Evolutionary conservation across 1,284 basidiomycete species (phyloP).

Genomic region (Trametes pubescens): DNA sequence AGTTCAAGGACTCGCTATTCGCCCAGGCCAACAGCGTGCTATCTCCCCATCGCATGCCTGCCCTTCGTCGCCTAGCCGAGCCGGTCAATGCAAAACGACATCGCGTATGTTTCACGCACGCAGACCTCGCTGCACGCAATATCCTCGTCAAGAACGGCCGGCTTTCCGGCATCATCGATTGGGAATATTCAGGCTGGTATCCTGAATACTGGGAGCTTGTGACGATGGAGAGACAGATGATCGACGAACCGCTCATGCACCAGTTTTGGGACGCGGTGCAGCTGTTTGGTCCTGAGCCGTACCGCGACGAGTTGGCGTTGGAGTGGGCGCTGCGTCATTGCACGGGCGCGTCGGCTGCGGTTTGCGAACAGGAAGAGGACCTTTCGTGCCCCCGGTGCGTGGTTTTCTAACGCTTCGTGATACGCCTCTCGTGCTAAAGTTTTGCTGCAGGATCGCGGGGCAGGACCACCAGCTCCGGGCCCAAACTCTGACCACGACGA

Average conservation of each 20-base stretch:
- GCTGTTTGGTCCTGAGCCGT: constrained; percentile 12
- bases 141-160: constrained; percentile 32
- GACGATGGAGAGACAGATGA: constrained; percentile 17
- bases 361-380: too few species aligned
- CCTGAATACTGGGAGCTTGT: constrained; percentile 38
- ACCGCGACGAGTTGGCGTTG: constrained; percentile 12
- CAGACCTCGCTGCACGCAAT: constrained; percentile 24
- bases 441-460: too few species aligned
- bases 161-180: constrained; percentile 34
- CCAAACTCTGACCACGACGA: too few species aligned
- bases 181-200: constrained; percentile 37
- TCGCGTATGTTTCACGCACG: constrained; percentile 25
- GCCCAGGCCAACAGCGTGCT: neutral
- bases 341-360: too few species aligned
- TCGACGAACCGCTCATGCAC: neutral
- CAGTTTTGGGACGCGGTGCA: constrained; percentile 19
- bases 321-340: constrained; percentile 13
- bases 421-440: too few species aligned
- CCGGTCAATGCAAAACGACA: constrained; percentile 14
- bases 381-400: constrained; percentile 1
- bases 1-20: constrained; percentile 14
- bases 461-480: too few species aligned
- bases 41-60: constrained; percentile 5
- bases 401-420: neutral
- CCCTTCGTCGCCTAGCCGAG: constrained; percentile 7